Percentiles rank a stretch among this genome's conserved stretches.
Conservation (phyloP, 1,139 yeast species). For the Debaryomycetaceae sp. region DNA sequence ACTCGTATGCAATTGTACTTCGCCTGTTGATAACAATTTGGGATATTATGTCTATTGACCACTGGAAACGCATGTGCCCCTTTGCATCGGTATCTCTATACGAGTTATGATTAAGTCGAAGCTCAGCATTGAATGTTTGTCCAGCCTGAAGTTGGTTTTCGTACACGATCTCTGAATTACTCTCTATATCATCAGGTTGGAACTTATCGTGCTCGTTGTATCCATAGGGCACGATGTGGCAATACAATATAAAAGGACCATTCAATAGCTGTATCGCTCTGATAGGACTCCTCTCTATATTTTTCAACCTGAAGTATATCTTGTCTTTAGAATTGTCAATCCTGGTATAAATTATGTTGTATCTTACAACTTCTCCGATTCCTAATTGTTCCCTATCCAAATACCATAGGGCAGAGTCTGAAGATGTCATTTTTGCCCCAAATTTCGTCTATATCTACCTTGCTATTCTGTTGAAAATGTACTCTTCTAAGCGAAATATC, state of each 20-base stretch:
- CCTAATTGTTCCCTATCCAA: slow-evolving; percentile 32
- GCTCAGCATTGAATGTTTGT: slow-evolving; percentile 47
- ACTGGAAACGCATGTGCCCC: slow-evolving; percentile 46
- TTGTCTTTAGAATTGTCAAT: slow-evolving; percentile 12
- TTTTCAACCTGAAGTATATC: slow-evolving; percentile 44
- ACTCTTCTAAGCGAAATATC: no score
- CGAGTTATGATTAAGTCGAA: slow-evolving; percentile 48
- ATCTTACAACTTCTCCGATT: slow-evolving; percentile 41
- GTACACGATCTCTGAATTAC: slow-evolving; percentile 31
- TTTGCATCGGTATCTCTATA: slow-evolving; percentile 11
- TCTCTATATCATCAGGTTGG: slow-evolving; percentile 21
- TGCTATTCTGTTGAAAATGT: no score
- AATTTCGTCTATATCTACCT: no score
- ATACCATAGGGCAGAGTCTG: slow-evolving; percentile 32
- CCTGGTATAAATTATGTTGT: slow-evolving; percentile 25
- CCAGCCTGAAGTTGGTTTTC: slow-evolving; percentile 59
- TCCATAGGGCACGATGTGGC: slow-evolving; percentile 55
- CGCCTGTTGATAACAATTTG: slow-evolving; percentile 74
- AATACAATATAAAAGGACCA: slow-evolving; percentile 59
- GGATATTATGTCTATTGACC: slow-evolving; percentile 81
- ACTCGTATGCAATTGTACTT: slow-evolving; percentile 65
- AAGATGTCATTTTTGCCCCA: background rate
- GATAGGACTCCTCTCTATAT: slow-evolving; percentile 46
- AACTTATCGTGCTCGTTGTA: slow-evolving; percentile 34
- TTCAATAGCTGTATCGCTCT: slow-evolving; percentile 53